Base-by-base conservation (phyloP, 352 stramenopile genomes). In the Pythium diclinum region DNA sequence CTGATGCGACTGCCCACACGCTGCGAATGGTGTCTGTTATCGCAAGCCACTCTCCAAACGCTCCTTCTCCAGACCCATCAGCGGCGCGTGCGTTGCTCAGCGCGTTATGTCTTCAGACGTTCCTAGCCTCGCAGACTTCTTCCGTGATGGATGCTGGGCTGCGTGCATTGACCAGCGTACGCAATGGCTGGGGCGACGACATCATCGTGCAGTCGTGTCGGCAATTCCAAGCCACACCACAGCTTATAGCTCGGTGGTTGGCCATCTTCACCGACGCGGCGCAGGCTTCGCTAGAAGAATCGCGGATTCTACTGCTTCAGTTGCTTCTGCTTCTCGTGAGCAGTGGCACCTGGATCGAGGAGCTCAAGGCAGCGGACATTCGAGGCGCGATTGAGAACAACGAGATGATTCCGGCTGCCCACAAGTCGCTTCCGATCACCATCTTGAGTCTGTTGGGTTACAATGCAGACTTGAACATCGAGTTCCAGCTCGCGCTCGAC, bases 381-480 rank as follows among this genome's bases (percentile, higher is more conserved):
- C 79, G 81, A 23, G 72, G 52, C 21, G 67, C 72, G 1, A 80
- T 92, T 32, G 84, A 91, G 49, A 81, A 77, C 44, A 89, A 91
- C 46, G 70, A 80, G 34, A 65, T 81, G 21, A 80, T 88, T 21
- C 62, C 67, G 0, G 59, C 73, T 0, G 69, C 70, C 3, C 77
- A 89, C 56, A 91, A 92, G 49, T 68, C 79, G 5, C 57, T 89
- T 8, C 71, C 75, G 10, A 77, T 90, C 1, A 75, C 84, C 7
- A 77, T 92, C 21, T 54, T 92, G 11, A 79, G 79, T 33, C 63
- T 92, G 33, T 69, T 92, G 1, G 84, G 84, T 0, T 92, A 88
- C 65, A 89, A 80, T 17, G 68, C 81, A 0, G 81, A 92, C 59
- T 61, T 92, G 9, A 90, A 88, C 34, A 75, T 75, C 28, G 84